Conservation (phyloP, 768 basidiomycete genomes). For the Macrolepiota dolichaula region DNA sequence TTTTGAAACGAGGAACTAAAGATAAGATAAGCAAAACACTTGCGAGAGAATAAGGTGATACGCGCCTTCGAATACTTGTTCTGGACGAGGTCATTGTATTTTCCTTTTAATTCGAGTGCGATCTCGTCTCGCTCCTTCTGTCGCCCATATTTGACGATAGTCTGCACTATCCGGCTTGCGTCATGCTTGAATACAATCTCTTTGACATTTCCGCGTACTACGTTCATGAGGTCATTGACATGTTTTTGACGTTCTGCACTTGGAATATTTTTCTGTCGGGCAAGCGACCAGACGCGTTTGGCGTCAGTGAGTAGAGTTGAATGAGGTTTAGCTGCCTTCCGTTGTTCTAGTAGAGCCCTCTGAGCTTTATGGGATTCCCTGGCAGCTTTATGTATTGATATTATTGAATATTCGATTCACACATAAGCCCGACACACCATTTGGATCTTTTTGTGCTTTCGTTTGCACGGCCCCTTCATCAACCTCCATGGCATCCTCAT, state of each 20-base stretch:
- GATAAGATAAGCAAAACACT: not conserved
- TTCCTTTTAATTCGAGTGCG: constrained; percentile 79
- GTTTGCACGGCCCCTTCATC: constrained; percentile 24
- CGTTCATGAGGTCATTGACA: constrained; percentile 67
- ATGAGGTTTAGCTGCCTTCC: constrained; percentile 76
- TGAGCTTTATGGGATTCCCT: constrained; percentile 74
- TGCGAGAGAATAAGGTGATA: not conserved
- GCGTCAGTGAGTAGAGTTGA: constrained; percentile 65
- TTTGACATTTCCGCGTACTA: constrained; percentile 77
- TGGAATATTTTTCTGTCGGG: constrained; percentile 68
- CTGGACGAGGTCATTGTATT: constrained; percentile 73
- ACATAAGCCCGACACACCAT: constrained; percentile 38
- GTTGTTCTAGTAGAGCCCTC: constrained; percentile 60
- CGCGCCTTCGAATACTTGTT: constrained; percentile 88
- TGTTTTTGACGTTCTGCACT: constrained; percentile 72
- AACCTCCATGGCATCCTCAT: constrained; percentile 29
- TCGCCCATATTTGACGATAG: constrained; percentile 77
- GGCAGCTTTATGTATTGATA: constrained; percentile 39
- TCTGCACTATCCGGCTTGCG: constrained; percentile 83
- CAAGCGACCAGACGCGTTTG: constrained; percentile 75
- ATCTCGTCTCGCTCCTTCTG: constrained; percentile 76
- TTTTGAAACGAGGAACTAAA: constrained; percentile 79
- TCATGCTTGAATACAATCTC: constrained; percentile 92
- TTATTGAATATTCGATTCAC: not conserved
- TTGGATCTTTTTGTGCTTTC: constrained; percentile 46